Percentiles rank a stretch among this genome's conserved stretches.
These are phyloP conservation scores for Hypoxylon trugodes DNA, from an alignment of 495 filamentous ascomycete species.

Conservation along the genomic window DNA sequence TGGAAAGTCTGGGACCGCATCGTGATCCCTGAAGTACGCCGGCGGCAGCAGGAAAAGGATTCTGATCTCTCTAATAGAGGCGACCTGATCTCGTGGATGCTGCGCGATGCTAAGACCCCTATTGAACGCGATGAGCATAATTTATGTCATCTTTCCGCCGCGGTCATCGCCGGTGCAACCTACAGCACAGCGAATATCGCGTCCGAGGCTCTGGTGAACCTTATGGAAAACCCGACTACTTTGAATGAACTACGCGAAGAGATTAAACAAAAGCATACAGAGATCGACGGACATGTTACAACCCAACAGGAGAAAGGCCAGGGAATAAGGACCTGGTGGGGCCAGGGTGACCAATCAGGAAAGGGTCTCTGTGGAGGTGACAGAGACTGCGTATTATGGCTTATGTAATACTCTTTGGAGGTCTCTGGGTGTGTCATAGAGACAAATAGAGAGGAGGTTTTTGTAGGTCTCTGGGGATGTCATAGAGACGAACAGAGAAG, in stretches of 20 bases:
- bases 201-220: not conserved
- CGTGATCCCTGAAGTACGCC: not conserved
- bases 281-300: too few relatives aligned
- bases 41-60: not conserved
- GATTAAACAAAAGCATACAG: slow-evolving; percentile 14
- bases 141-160: not conserved
- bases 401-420: too few relatives aligned
- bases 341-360: too few relatives aligned
- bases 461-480: too few relatives aligned
- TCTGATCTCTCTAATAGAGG: not conserved
- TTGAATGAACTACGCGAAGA: not conserved
- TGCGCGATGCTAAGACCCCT: not conserved
- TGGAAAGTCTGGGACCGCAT: not conserved
- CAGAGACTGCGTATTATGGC: too few relatives aligned
- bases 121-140: not conserved
- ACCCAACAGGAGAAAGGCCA: too few relatives aligned
- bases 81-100: slow-evolving; percentile 15
- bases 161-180: not conserved
- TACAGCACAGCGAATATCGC: slow-evolving; percentile 10
- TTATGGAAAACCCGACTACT: not conserved
- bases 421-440: too few relatives aligned
- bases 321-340: too few relatives aligned
- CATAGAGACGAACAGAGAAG: too few relatives aligned
- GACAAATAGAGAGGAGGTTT: too few relatives aligned
- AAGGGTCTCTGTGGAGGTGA: too few relatives aligned